A percentile compares a stretch with the other conserved stretches of the same genome.
Evolutionary conservation across 257 asterid species (phyloP).

Genomic region (Ilex asprella): DNA sequence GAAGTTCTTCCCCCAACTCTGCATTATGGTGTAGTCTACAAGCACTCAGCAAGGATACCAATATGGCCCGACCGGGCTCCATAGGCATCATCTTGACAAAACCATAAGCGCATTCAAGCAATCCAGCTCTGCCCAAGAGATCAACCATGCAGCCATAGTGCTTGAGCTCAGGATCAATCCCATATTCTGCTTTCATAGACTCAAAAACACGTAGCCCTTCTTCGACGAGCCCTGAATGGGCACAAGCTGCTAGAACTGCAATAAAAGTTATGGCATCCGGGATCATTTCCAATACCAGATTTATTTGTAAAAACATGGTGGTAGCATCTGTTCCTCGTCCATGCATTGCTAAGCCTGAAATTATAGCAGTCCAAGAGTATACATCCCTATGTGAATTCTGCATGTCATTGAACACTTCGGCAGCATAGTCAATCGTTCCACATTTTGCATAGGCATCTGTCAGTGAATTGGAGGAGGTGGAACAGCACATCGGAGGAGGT

Average conservation of each 20-base stretch:
- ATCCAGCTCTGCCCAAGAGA: slow-evolving; percentile 44
- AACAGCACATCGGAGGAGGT: too few species aligned
- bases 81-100: slow-evolving; percentile 35
- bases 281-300: slow-evolving; percentile 9
- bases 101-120: slow-evolving; percentile 34
- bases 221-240: slow-evolving; percentile 41
- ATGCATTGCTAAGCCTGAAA: slow-evolving; percentile 48
- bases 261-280: slow-evolving; percentile 44
- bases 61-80: slow-evolving; percentile 38
- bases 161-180: slow-evolving; percentile 33
- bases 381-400: slow-evolving; percentile 22
- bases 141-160: slow-evolving; percentile 55
- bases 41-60: slow-evolving; percentile 38
- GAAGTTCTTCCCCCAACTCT: slow-evolving; percentile 31
- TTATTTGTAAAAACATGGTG: slow-evolving; percentile 29
- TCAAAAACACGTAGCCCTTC: slow-evolving; percentile 41
- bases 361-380: slow-evolving; percentile 52
- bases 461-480: slow-evolving; percentile 41
- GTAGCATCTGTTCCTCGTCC: slow-evolving; percentile 34
- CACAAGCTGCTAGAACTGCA: slow-evolving; percentile 41
- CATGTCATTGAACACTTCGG: slow-evolving; percentile 23
- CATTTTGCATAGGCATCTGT: slow-evolving; percentile 45
- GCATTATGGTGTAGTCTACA: slow-evolving; percentile 38
- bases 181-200: slow-evolving; percentile 25
- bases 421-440: slow-evolving; percentile 26